Evolutionary conservation across 2,329 filamentous ascomycete genomes (phyloP), one percentile per base, ranked within the genome.

Genomic region (Kalaharituber pfeilii): DNA sequence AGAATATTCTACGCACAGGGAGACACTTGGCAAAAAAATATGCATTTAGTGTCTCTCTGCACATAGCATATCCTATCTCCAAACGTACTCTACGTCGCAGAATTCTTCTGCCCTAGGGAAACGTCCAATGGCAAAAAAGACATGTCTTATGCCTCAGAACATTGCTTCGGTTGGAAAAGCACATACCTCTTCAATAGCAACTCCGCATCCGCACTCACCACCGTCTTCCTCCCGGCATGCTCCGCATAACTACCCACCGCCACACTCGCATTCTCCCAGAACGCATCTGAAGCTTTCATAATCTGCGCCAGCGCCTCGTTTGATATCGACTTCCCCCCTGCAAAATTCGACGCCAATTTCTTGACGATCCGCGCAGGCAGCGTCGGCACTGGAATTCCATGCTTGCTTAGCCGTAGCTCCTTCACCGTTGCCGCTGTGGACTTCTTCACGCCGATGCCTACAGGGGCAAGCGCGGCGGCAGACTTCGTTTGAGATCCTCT

Each of bases 211-310:
- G 77, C 82, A 67, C 91, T 85, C 63, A 94, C 84, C 61, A 95
- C 86, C 2, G 80, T 86, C 68, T 84, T 91, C 28, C 87, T 78
- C 28, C 83, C 82, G 4, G 83, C 86, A 67, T 95, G 87, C 57
- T 79, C 75, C 18, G 87, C 83, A 67, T 88, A 94, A 2, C 80
- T 81, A 11, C 78, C 77, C 53, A 94, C 69, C 65, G 94, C 86
- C 57, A 87, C 83, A 49, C 84, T 80, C 2, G 84, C 72, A 67
- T 94, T 87, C 69, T 93, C 86, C 66, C 94, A 94, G 67, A 87
- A 94, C 82, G 86, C 91, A 58, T 93, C 85, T 2, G 84, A 84
- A 0, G 86, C 85, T 65, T 86, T 81, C 63, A 82, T 80, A 53
- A 94, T 78, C 3, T 82, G 81, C 27, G 77, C 75, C 33, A 94